Evolutionary conservation across 2,329 filamentous ascomycete genomes (phyloP).

Genomic region (Penicillium sumatraense): DNA sequence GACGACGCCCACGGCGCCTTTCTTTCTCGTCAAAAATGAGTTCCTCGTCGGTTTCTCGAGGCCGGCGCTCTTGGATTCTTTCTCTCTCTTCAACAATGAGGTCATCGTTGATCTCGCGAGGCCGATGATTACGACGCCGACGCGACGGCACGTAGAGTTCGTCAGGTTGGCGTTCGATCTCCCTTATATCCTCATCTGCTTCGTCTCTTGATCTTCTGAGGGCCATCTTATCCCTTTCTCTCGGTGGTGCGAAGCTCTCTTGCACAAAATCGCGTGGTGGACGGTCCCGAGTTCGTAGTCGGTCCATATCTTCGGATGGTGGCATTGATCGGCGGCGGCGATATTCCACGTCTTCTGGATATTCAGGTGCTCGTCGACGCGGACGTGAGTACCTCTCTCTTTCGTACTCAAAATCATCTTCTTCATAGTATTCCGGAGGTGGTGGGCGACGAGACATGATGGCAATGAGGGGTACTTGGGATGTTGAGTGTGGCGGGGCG

Average conservation of each 20-base stretch:
- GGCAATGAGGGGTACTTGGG: background rate
- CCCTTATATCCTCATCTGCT: constrained; percentile 2
- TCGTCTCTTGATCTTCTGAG: constrained; percentile 31
- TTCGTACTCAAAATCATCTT: constrained; percentile 32
- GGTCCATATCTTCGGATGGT: constrained; percentile 49
- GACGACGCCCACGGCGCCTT: background rate
- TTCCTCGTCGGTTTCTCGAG: constrained; percentile 14
- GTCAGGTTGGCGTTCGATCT: constrained; percentile 17
- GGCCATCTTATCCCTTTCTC: constrained; percentile 35
- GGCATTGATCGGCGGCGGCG: constrained; percentile 41
- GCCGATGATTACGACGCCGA: constrained; percentile 8
- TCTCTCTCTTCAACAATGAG: constrained; percentile 16
- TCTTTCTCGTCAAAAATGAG: constrained; percentile 16
- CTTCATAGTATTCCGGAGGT: constrained; percentile 35
- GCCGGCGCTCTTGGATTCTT: background rate
- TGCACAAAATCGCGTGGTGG: constrained; percentile 39
- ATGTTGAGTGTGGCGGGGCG: background rate
- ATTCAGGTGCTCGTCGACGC: constrained; percentile 29
- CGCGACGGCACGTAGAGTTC: constrained; percentile 12
- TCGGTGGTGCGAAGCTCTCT: constrained; percentile 37
- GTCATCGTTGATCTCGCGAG: constrained; percentile 21
- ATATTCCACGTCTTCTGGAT: constrained; percentile 35
- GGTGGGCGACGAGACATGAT: constrained; percentile 38
- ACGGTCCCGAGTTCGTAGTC: constrained; percentile 45
- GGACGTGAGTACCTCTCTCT: constrained; percentile 31